phyloP scores from a whole-genome alignment of 306 rosid genomes.

The Casuarina glauca region DNA sequence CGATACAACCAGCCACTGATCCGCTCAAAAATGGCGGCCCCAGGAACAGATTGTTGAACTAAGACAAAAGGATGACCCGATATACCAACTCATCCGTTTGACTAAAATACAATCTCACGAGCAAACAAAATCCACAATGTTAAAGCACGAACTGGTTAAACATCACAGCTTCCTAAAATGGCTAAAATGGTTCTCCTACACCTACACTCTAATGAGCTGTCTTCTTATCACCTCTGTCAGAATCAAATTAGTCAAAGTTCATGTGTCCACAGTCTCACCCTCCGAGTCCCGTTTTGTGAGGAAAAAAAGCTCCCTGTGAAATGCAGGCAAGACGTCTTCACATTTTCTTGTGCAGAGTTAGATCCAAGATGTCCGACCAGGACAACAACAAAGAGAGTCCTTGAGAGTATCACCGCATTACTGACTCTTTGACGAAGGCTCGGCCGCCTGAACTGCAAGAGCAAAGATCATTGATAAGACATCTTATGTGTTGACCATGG shows the following conservation, averaged over 20 bases:
- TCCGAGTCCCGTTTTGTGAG: conserved; percentile 8
- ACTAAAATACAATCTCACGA: conserved; percentile 26
- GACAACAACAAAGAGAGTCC: neutral
- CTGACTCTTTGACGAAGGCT: conserved; percentile 85
- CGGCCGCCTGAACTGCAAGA: conserved; percentile 90
- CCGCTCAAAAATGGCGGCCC: neutral
- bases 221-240: conserved; percentile 36
- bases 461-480: conserved; percentile 1
- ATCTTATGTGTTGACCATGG: neutral
- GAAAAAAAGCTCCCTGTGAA: conserved; percentile 27
- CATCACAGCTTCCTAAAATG: conserved; percentile 38
- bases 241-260: conserved; percentile 35
- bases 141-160: conserved; percentile 28
- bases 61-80: neutral
- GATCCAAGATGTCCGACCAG: neutral
- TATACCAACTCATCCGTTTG: neutral
- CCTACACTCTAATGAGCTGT: conserved; percentile 23
- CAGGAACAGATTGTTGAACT: conserved; percentile 1
- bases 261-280: conserved; percentile 19
- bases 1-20: neutral
- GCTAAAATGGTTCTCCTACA: conserved; percentile 26
- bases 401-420: conserved; percentile 69
- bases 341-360: conserved; percentile 10
- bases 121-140: conserved; percentile 21
- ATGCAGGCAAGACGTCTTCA: conserved; percentile 24